Percentiles rank a stretch among this genome's conserved stretches.
These are phyloP conservation scores for Sugiyamaella boreocaroliniensis DNA, from an alignment of 805 yeast genomes.

Conservation along the genomic window DNA sequence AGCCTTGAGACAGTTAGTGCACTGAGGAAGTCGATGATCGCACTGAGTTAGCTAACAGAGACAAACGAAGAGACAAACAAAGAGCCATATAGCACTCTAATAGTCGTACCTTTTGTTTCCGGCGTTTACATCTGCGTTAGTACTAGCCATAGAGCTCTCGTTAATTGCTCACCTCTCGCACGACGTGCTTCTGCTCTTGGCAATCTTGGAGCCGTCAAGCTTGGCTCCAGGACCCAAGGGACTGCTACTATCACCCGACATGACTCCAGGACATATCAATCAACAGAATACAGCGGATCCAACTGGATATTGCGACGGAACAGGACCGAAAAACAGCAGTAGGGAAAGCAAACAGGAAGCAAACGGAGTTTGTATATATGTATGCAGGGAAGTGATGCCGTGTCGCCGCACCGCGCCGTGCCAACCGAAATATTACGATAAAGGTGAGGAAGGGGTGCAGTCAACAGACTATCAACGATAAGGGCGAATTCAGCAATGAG, in stretches of 20 bases:
- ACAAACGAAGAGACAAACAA: not conserved
- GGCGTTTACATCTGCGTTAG: slow-evolving; percentile 16
- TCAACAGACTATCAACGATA: too few relatives aligned
- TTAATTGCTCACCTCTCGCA: slow-evolving; percentile 20
- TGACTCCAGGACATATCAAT: not conserved
- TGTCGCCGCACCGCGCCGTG: not conserved
- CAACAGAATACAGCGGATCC: too few relatives aligned
- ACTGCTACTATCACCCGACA: not conserved
- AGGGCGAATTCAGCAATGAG: too few relatives aligned
- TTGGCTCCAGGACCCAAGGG: not conserved
- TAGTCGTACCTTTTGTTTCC: slow-evolving; percentile 18
- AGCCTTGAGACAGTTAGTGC: slow-evolving; percentile 61
- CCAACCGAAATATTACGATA: too few relatives aligned
- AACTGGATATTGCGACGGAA: too few relatives aligned
- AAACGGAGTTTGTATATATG: too few relatives aligned
- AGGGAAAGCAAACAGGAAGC: too few relatives aligned
- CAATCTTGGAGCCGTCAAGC: not conserved
- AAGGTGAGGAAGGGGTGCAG: too few relatives aligned
- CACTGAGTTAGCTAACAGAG: slow-evolving; percentile 32
- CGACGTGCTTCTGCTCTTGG: slow-evolving; percentile 21
- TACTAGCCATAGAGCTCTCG: not conserved
- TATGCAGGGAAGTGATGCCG: not conserved
- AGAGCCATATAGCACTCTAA: not conserved
- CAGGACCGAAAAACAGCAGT: too few relatives aligned
- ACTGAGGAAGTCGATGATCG: slow-evolving; percentile 57